These are phyloP conservation scores for Croton setiger DNA, from an alignment of 441 rosid species.

Conservation along the genomic window DNA sequence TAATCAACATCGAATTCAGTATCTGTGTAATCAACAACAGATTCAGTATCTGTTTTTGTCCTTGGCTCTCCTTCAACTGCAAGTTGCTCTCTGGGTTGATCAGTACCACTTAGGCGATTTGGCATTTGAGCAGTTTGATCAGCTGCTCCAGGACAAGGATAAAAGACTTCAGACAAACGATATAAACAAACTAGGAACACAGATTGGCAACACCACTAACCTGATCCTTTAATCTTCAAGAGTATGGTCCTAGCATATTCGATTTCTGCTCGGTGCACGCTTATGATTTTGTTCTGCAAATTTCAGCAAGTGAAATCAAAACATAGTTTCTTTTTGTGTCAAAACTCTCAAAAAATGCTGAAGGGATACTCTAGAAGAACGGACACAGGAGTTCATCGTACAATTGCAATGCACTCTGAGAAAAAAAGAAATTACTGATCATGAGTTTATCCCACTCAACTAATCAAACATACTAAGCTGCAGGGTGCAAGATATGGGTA, in stretches of 20 bases:
- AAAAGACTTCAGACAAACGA: not conserved
- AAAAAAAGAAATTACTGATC: not conserved
- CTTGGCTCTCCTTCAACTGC: constrained; percentile 23
- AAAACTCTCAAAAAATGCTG: not conserved
- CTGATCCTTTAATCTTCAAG: constrained; percentile 41
- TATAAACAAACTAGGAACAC: not conserved
- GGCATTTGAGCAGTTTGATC: constrained; percentile 14
- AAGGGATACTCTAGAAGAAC: constrained; percentile 37
- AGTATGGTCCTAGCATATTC: constrained; percentile 38
- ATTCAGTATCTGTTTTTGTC: constrained; percentile 7
- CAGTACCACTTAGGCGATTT: not conserved
- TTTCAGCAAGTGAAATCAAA: not conserved
- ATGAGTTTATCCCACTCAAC: not conserved
- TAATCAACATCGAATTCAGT: not conserved
- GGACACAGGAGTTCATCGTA: constrained; percentile 56
- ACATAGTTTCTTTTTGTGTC: no score
- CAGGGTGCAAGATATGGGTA: not conserved
- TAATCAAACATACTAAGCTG: not conserved
- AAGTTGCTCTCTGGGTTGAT: constrained; percentile 8
- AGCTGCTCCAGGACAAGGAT: constrained; percentile 11
- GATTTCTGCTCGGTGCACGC: constrained; percentile 54
- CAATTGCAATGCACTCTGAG: constrained; percentile 54
- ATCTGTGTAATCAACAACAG: constrained; percentile 3
- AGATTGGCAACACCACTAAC: constrained; percentile 22
- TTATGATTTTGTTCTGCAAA: constrained; percentile 50